These are phyloP conservation scores for Fusarium aywerte DNA, from an alignment of 2,329 filamentous ascomycete species.

Conservation along the genomic window DNA sequence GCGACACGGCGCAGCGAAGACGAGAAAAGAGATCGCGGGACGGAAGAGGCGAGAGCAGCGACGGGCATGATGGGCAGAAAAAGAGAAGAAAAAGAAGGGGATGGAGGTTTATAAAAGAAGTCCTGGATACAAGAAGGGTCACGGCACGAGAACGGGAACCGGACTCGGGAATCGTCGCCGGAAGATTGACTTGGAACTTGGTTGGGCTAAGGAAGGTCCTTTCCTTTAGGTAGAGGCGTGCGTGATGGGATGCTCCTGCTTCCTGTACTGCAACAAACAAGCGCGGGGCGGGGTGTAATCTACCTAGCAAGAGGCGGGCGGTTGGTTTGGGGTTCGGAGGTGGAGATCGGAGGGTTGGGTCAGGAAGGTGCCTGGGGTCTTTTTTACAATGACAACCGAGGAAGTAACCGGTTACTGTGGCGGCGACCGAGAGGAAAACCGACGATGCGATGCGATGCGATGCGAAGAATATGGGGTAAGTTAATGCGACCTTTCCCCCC, in stretches of 20 bases:
- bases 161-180: slow-evolving; percentile 42
- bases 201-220: slow-evolving; percentile 14
- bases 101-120: slow-evolving; percentile 41
- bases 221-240: background rate
- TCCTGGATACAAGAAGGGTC: slow-evolving; percentile 39
- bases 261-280: slow-evolving; percentile 12
- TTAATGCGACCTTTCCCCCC: slow-evolving; percentile 35
- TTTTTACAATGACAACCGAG: slow-evolving; percentile 40
- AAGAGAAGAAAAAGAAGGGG: slow-evolving; percentile 31
- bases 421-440: slow-evolving; percentile 46
- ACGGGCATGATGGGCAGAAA: slow-evolving; percentile 46
- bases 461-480: slow-evolving; percentile 36
- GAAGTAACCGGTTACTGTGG: slow-evolving; percentile 43
- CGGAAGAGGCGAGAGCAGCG: slow-evolving; percentile 45
- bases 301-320: slow-evolving; percentile 11
- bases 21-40: slow-evolving; percentile 49
- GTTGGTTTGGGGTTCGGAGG: slow-evolving; percentile 34
- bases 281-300: slow-evolving; percentile 27
- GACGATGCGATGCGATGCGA: slow-evolving; percentile 43
- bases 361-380: slow-evolving; percentile 28
- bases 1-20: slow-evolving; percentile 47
- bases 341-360: slow-evolving; percentile 28
- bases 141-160: slow-evolving; percentile 30
- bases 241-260: background rate
- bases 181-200: slow-evolving; percentile 22